Percentiles rank a stretch among this genome's conserved stretches.
Evolutionary conservation across 1,284 basidiomycete species (phyloP).

Genomic region (Taiwanofungus camphoratus): DNA sequence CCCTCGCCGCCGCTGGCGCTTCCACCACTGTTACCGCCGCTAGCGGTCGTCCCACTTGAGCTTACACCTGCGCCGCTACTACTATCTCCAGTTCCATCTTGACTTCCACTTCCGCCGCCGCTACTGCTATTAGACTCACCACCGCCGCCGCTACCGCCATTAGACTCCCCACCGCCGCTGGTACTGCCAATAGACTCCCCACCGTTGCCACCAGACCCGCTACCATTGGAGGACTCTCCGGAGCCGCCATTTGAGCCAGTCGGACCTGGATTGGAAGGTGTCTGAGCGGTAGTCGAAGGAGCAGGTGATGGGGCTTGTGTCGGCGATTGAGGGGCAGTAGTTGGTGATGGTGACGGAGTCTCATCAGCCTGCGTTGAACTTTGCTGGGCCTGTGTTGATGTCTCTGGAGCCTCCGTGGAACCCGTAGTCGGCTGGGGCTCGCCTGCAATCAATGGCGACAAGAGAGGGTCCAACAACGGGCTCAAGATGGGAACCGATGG

Average conservation of each 20-base stretch:
- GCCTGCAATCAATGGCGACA: slow-evolving; percentile 26
- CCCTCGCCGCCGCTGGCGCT: not conserved
- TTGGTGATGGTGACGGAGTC: not conserved
- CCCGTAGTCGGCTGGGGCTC: slow-evolving; percentile 11
- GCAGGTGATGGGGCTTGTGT: not conserved
- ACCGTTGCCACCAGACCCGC: slow-evolving; percentile 5
- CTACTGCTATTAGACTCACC: slow-evolving; percentile 5
- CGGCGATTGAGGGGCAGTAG: not conserved
- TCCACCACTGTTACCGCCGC: slow-evolving; percentile 2
- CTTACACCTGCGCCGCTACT: slow-evolving; percentile 1
- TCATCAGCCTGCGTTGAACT: slow-evolving; percentile 8
- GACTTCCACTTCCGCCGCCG: not conserved
- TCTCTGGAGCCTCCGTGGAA: no score
- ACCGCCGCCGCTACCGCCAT: slow-evolving; percentile 2
- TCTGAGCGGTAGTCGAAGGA: not conserved
- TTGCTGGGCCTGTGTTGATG: slow-evolving; percentile 9
- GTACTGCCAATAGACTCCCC: slow-evolving; percentile 1
- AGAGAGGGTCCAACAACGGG: slow-evolving; percentile 31
- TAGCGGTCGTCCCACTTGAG: not conserved
- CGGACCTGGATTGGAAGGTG: not conserved
- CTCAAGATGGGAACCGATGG: slow-evolving; percentile 39
- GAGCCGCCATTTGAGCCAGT: not conserved
- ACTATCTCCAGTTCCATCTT: slow-evolving; percentile 4
- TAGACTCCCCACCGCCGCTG: not conserved
- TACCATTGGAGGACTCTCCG: not conserved